Evolutionary conservation across 1,139 yeast genomes (phyloP), one percentile per base, ranked within the genome.

Genomic region (Scheffersomyces titani): DNA sequence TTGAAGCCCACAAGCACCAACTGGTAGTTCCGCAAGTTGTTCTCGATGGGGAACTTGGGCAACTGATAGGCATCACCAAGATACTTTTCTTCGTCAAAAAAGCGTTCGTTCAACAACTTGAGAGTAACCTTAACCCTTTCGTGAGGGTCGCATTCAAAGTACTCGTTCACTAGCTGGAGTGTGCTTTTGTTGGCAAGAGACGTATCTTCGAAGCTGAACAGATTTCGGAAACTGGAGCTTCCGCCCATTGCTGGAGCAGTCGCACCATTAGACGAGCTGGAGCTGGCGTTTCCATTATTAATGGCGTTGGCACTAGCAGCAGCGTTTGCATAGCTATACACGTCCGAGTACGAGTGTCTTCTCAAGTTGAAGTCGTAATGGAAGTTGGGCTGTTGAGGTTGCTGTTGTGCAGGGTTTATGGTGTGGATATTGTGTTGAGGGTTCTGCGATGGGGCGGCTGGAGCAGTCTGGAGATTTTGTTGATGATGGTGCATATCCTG

Each of bases 1-100:
- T 96, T 94, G 74, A 94, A 90, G 57, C 90, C 88, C 40, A 93
- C 96, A 53, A 92, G 75, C 53, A 88, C 87, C 57, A 79, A 69
- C 60, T 75, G 78, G 60, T 71, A 71, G 54, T 71, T 71, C 50
- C 74, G 61, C 44, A 75, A 63, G 4, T 75, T 67, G 40, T 68
- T 65, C 57, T 77, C 82, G 55, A 74, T 67, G 3, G 82, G 81
- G 63, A 78, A 78, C 58, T 74, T 75, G 6, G 82, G 83, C 51
- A 79, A 71, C 61, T 76, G 81, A 61, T 67, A 70, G 48, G 72
- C 67, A 51, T 74, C 78, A 45, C 68, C 62, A 55, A 75, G 67
- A 59, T 63, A 73, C 59, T 67, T 66, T 55, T 69, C 73, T 54
- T 66, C 69, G 24, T 59, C 62, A 44, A 58, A 55, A 50, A 57